phyloP scores from a whole-genome alignment of 768 basidiomycete species.

The Pleurotus tuber-regium region DNA sequence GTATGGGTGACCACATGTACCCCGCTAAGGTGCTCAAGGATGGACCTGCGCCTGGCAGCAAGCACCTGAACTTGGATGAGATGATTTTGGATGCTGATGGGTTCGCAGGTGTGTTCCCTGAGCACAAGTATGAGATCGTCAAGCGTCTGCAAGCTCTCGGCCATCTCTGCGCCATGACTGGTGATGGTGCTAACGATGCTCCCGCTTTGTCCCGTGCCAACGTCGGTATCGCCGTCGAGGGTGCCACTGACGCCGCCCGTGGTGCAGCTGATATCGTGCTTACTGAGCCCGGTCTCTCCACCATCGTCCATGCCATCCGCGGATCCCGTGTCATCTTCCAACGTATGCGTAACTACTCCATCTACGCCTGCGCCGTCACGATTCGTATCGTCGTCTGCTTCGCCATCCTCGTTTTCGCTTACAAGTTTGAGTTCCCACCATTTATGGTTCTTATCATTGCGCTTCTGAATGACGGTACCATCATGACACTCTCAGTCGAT shows the following conservation, averaged over 20 bases:
- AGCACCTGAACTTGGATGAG: slow-evolving; percentile 84
- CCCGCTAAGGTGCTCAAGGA: slow-evolving; percentile 99
- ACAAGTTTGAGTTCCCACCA: slow-evolving; percentile 98
- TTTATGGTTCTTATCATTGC: slow-evolving; percentile 99
- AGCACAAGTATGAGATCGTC: slow-evolving; percentile 99
- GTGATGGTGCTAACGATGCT: slow-evolving; percentile 99
- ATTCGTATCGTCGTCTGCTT: slow-evolving; percentile 99
- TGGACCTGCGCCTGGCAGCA: slow-evolving; percentile 84
- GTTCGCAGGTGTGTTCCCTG: slow-evolving; percentile 98
- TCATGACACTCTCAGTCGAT: slow-evolving; percentile 97
- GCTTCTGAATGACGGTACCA: slow-evolving; percentile 95
- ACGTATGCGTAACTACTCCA: slow-evolving; percentile 99
- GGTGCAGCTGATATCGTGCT: slow-evolving; percentile 98
- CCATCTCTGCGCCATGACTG: slow-evolving; percentile 97
- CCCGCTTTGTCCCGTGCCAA: slow-evolving; percentile 98
- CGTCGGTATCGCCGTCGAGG: slow-evolving; percentile 99
- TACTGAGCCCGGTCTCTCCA: slow-evolving; percentile 97
- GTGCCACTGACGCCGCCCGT: slow-evolving; percentile 98
- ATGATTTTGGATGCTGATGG: slow-evolving; percentile 99
- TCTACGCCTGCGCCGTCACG: slow-evolving; percentile 93
- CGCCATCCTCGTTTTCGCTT: slow-evolving; percentile 91
- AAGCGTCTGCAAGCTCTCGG: slow-evolving; percentile 96
- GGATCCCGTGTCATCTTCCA: slow-evolving; percentile 99
- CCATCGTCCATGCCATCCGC: slow-evolving; percentile 98
- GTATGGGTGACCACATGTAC: slow-evolving; percentile 99